Evolutionary conservation across 2,329 filamentous ascomycete genomes (phyloP), one percentile per base, ranked within the genome.

Genomic region (Trichoderma polysporum): DNA sequence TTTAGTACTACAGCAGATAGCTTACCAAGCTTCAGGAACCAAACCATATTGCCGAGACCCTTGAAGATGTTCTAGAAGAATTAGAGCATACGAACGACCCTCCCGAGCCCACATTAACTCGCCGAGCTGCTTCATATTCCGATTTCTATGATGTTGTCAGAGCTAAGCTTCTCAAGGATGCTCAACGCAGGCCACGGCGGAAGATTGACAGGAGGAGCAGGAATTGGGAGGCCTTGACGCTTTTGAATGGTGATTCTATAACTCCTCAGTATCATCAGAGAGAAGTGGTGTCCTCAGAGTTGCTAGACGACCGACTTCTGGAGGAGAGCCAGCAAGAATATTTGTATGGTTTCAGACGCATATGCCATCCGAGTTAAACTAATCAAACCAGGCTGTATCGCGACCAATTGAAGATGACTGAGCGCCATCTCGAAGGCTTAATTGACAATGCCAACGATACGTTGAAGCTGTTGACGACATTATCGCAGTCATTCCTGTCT

Each of bases 271-370:
- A 78, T 1, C 65, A 70, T 8, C 76, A 78, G 3, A 69, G 67
- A 1, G 63, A 69, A 35, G 65, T 71, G 7, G 54, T 68, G 22
- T 58, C 69, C 27, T 73, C 76, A 64, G 71, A 75, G 33, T 71
- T 68, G 62, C 83, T 90, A 61, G 88, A 91, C 71, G 85, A 88
- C 54, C 86, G 88, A 71, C 79, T 98, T 74, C 81, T 97, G 33
- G 87, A 94, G 73, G 89, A 92, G 62, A 95, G 92, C 76, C 92
- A 97, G 76, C 89, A 91, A 71, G 89, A 94, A 76, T 97, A 97
- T 77, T 82, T 90, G 89, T 94, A 85, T 71, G 88, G n/a, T 13
- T 53, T 7, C 12, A 8, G 27, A 7, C 8, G 17, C 54, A 37
- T 25, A 2, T 15, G 13, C 31, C 7, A 13, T 19, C 50, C n/a